Base-by-base conservation (phyloP, 1,284 basidiomycete species). In the Grifola frondosa region DNA sequence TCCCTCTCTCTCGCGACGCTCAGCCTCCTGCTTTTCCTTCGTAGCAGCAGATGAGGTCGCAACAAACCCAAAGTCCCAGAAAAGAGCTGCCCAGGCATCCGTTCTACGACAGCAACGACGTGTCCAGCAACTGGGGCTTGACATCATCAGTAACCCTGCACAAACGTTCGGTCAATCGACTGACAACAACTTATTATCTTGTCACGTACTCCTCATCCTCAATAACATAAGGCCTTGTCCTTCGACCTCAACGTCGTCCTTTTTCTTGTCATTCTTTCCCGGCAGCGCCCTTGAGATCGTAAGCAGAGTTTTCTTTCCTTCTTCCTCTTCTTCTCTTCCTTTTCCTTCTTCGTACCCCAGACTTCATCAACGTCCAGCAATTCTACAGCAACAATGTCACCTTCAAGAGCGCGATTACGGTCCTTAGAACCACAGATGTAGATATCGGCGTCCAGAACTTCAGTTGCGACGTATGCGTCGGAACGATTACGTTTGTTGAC, bases 401-500 rank as follows among this genome's bases (percentile, higher is more conserved):
- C 97, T 65, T 99, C 97, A 30, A 99, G 78, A 24, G 97, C 97
- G 56, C 97, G 88, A 66, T 99, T 99, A 56, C 97, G 89, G 67
- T 99, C 97, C 65, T 98, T 98, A 37, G 95, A 98, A 24, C 96
- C 96, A 60, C 93, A 96, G 41, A 96, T 95, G 63, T 98, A 99
- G 64, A 99, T 99, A 65, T 99, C 97, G 47, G 94, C 92, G 61
- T 99, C 97, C 42, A 99, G 73, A 22, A 98, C 95, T 65, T 99
- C 97, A 19, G 96, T 99, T n/a, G 96, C 89, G 47, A 99, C 96
- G 65, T 98, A 99, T 5, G 97, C 97, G 66, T 99, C 97, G 19
- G 96, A 98, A 43, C 97, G 82, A 66, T 98, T 98, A 60, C 97
- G 89, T 73, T 99, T 99, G 75, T 99, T 99, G 59, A 99, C 95